Evolutionary conservation across 2,329 filamentous ascomycete species (phyloP), one percentile per base, ranked within the genome.

Genomic region (Botryotinia narcissicola): DNA sequence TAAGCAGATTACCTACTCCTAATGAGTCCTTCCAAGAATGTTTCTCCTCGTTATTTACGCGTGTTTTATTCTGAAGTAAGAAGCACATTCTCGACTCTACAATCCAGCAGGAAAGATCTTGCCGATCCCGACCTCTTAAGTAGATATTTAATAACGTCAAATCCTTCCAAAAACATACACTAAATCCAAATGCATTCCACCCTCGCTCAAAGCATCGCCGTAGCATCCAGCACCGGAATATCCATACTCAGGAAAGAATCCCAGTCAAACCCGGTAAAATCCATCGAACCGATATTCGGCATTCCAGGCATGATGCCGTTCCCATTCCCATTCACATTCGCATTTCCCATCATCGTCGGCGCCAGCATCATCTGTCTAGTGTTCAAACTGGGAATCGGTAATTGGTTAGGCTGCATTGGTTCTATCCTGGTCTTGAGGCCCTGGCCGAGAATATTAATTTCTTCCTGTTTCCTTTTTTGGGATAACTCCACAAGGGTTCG

Each of bases 401-500:
- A 18, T 35, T 64, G 69, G 16, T 37, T 35, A 14, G 29, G 25
- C 8, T 29, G 35, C 22, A 71, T 62, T 16, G 59, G 57, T 29
- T 66, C 61, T 14, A 35, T 16, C 3, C 32, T 35, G 0, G 37
- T 67, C 22, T 54, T 44, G 2, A 72, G 29, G 4, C 70, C 70
- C 48, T 57, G 60, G 7, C 46, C 8, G 9, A 72, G 22, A 20
- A 72, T 72, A 32, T 67, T 67, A 25, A 72, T 67, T n/a, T 77
- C 76, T 59, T 70, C 73, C 6, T 57, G 73, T 68, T 64, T 75
- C 51, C 76, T 77, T 8, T 76, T 72, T n/a, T 68, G 59, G 18
- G 75, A 75, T 22, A 66, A 75, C 42, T 76, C 61, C 1, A 77
- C 75, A 78, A 78, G 79, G 16, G 37, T 67, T 25, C 63, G 35